Evolutionary conservation across 805 yeast species (phyloP).

Genomic region (Saccharomycopsis amapae): DNA sequence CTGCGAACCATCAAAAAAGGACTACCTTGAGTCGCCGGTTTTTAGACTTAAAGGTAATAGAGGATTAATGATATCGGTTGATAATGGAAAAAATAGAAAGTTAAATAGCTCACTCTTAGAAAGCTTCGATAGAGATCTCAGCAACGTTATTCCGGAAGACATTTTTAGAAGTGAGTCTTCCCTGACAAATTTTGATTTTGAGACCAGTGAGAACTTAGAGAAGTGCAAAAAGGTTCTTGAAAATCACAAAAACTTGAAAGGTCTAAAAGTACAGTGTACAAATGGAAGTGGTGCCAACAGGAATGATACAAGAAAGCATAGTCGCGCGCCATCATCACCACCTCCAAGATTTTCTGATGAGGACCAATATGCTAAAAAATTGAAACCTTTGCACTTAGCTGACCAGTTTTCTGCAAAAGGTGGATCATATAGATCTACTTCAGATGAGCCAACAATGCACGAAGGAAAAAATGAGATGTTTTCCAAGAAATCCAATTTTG

Average conservation of each 20-base stretch:
- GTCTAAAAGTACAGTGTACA: no score
- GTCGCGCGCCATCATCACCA: slow-evolving; percentile 10
- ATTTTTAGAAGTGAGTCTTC: background rate
- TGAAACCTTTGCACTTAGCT: slow-evolving; percentile 2
- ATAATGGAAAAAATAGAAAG: no score
- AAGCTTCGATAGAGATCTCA: slow-evolving; percentile 13
- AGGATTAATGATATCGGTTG: no score
- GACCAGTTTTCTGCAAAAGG: background rate
- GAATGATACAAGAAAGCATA: no score
- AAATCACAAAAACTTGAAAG: background rate
- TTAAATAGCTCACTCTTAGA: slow-evolving; percentile 7
- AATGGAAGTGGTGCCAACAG: no score
- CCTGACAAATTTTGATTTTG: background rate
- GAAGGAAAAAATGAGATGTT: no score
- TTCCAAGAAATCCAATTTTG: no score
- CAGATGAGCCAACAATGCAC: no score
- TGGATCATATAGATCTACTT: no score
- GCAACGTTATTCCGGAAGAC: background rate
- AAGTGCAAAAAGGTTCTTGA: slow-evolving; percentile 6
- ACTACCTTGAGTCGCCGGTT: background rate
- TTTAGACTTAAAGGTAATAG: no score
- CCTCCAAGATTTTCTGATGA: slow-evolving; percentile 1
- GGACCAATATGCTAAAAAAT: background rate
- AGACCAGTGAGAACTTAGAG: background rate
- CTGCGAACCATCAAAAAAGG: slow-evolving; percentile 9